Base-by-base conservation (phyloP, 192 early-diverging fungal genomes). In the Gigaspora rosea region DNA sequence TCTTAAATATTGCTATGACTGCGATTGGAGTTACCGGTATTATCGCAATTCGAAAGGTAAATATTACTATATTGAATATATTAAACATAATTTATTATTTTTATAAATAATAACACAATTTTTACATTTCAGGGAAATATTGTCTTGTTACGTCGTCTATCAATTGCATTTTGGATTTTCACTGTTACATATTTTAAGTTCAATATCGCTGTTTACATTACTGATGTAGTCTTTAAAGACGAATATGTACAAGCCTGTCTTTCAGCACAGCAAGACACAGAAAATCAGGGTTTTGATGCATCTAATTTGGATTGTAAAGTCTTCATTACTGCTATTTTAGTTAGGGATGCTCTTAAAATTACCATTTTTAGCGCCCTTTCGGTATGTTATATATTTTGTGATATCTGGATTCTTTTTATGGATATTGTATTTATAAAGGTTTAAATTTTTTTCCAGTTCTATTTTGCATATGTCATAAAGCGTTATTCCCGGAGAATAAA, bases 91-190 rank as follows among this genome's bases (percentile, higher is more conserved):
- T 61, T 61, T 61, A 11, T 61, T 22, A 8, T 22, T 20, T 61
- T 7, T 27, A 61, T 20, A 22, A 22, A 61, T 27, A 61, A 27
- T 27, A 27, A 6, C 18, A 10, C 20, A n/a, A 68, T 22, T 68
- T 8, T 49, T 68, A n/a, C 16, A n/a, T 20, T 49, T 22, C n/a
- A 67, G 65, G 66, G 48, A 49, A 68, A 68, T 22, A 16, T 22
- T 15, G 22, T 68, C 12, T 3, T 49, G 16, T 49, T 68, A 46
- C 66, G 10, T 22, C 66, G 66, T 49, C 18, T 68, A 47, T 68
- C 66, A 68, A 49, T 68, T 49, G 41, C 66, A 10, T 12, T 68
- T 68, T 68, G 66, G 66, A 22, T 68, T 49, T 9, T 68, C 11
- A 68, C 66, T 10, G 47, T n/a, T 8, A 22, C 22, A 16, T 1